These are phyloP conservation scores for Cystobasidiaceae sp. DNA, from an alignment of 1,284 basidiomycete species.

Conservation along the genomic window DNA sequence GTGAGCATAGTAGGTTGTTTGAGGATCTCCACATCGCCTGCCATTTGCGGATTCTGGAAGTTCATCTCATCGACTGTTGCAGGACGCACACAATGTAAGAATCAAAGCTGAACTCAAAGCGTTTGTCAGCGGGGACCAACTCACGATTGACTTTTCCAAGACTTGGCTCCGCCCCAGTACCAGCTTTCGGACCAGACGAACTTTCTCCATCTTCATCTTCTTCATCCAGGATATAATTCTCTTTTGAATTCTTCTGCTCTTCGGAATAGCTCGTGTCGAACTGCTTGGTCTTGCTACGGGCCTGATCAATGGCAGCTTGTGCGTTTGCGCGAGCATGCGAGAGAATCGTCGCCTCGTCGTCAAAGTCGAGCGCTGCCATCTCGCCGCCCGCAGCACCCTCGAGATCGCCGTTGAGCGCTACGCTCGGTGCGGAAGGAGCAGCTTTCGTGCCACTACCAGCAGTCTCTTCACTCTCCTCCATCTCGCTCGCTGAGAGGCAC, in stretches of 20 bases:
- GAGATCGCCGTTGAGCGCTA: conserved; percentile 32
- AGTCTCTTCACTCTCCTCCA: conserved; percentile 67
- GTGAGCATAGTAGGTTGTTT: conserved; percentile 94
- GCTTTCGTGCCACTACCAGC: conserved; percentile 39
- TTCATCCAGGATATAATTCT: conserved; percentile 19
- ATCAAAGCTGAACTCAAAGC: too few relatives aligned
- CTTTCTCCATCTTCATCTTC: conserved; percentile 8
- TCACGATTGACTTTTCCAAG: conserved; percentile 7
- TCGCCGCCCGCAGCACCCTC: too few relatives aligned
- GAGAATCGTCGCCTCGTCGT: conserved; percentile 87
- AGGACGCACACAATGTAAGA: too few relatives aligned
- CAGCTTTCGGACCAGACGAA: background rate
- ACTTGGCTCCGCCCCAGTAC: too few relatives aligned
- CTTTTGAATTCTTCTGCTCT: conserved; percentile 13
- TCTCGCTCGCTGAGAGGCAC: conserved; percentile 73
- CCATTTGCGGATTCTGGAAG: conserved; percentile 97
- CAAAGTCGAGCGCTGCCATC: conserved; percentile 83
- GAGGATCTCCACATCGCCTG: conserved; percentile 77
- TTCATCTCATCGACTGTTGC: conserved; percentile 84
- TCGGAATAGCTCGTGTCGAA: conserved; percentile 67
- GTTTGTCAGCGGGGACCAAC: too few relatives aligned
- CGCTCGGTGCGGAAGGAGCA: conserved; percentile 17
- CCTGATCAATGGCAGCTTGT: conserved; percentile 77
- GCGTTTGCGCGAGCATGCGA: conserved; percentile 85
- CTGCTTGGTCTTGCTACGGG: conserved; percentile 70